Conservation (phyloP, 352 stramenopile genomes). For the Phytophthora hibernalis region DNA sequence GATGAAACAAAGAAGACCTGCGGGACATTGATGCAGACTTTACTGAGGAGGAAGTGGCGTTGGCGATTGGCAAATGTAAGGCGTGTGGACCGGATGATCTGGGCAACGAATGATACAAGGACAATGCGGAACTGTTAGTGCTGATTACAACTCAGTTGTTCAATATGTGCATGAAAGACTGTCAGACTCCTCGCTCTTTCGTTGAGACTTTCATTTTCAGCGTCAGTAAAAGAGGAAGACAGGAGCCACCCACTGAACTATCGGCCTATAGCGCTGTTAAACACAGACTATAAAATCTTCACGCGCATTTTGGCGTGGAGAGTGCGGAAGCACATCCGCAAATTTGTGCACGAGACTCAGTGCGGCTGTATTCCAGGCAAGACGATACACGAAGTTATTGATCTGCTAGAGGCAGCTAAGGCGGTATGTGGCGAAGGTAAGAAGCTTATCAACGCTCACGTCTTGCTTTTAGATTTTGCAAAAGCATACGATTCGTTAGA, state of each 20-base stretch:
- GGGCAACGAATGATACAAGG: conserved; percentile 4
- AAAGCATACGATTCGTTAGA: conserved; percentile 23
- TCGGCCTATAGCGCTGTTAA: conserved; percentile 1
- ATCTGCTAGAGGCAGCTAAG: conserved; percentile 8
- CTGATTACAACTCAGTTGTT: background rate
- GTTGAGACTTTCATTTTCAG: background rate
- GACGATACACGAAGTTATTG: conserved; percentile 10
- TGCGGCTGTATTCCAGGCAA: conserved; percentile 1
- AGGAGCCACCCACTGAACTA: conserved; percentile 6
- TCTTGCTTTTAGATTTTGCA: conserved; percentile 9
- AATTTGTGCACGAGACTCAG: conserved; percentile 2
- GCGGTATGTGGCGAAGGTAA: background rate
- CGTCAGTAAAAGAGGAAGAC: conserved; percentile 5
- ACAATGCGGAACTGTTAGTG: background rate
- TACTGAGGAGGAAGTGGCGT: too few species aligned
- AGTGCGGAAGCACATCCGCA: background rate
- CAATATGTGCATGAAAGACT: background rate
- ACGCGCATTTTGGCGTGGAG: conserved; percentile 6
- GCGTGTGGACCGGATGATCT: background rate
- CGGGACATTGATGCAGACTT: too few species aligned
- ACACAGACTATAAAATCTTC: conserved; percentile 11
- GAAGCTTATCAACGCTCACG: background rate
- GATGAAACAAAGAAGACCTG: too few species aligned
- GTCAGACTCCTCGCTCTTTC: background rate
- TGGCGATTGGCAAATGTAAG: background rate